A percentile compares a stretch with the other conserved stretches of the same genome.
Conservation (phyloP, 2,329 filamentous ascomycete species). For the Penicillium sp. region DNA sequence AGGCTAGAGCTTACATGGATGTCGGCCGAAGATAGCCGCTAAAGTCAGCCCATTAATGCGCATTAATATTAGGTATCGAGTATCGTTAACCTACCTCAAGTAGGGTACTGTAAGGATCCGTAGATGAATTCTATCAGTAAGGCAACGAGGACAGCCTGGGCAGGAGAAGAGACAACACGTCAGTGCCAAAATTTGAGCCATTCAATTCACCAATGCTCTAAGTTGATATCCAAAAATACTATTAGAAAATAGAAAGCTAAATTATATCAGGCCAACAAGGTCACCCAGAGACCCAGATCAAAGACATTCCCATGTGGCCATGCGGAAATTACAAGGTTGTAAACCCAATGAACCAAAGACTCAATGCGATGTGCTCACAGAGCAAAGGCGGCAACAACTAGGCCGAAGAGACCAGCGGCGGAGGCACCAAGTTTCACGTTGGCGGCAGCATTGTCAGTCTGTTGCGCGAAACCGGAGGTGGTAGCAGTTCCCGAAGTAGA, state of each 20-base stretch:
- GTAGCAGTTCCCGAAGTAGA: constrained; percentile 18
- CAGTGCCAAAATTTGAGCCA: not conserved
- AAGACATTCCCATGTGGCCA: not conserved
- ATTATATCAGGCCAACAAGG: not conserved
- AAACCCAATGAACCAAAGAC: not conserved
- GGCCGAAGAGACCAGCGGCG: constrained; percentile 34
- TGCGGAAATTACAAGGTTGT: constrained; percentile 2
- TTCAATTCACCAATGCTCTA: constrained; percentile 10
- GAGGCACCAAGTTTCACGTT: constrained; percentile 34
- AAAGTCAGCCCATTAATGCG: no score
- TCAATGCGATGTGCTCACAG: constrained; percentile 27
- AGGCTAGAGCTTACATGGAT: no score
- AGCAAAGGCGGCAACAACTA: constrained; percentile 37
- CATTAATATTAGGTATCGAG: no score
- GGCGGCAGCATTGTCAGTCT: constrained; percentile 32
- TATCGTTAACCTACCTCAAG: no score
- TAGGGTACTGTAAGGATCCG: no score
- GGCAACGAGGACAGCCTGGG: not conserved
- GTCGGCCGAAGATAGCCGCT: no score
- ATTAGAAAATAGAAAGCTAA: constrained; percentile 15
- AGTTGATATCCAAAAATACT: constrained; percentile 12
- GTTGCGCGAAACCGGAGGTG: constrained; percentile 6
- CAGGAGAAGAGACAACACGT: not conserved
- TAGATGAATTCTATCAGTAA: not conserved
- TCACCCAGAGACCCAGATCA: not conserved